Conservation (phyloP, 2,329 filamentous ascomycete genomes). For the Penicillium sp. region DNA sequence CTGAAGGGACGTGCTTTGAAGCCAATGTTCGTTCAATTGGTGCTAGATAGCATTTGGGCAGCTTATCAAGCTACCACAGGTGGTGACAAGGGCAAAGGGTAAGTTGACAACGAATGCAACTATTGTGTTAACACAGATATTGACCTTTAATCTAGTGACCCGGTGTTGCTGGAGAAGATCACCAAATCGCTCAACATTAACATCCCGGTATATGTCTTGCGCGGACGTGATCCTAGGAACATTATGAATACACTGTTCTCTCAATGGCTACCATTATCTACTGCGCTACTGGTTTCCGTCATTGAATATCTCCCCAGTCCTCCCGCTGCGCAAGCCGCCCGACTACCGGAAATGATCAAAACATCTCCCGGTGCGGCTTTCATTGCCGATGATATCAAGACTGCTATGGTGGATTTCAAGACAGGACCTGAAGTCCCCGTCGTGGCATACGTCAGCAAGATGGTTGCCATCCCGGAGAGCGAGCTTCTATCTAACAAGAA, state of each 20-base stretch:
- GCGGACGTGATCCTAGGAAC: conserved; percentile 78
- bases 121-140: conserved; percentile 32
- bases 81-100: conserved; percentile 77
- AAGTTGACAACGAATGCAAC: conserved; percentile 39
- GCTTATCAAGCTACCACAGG: conserved; percentile 89
- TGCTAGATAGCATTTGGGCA: conserved; percentile 93
- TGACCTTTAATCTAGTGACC: conserved; percentile 57
- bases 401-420: conserved; percentile 82
- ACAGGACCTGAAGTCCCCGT: conserved; percentile 69
- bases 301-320: conserved; percentile 90
- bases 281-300: conserved; percentile 87
- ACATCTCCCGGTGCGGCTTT: conserved; percentile 72
- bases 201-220: conserved; percentile 77
- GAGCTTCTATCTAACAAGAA: conserved; percentile 81
- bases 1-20: conserved; percentile 88
- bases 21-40: conserved; percentile 95
- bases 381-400: conserved; percentile 66
- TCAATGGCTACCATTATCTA: conserved; percentile 88
- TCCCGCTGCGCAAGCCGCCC: conserved; percentile 70
- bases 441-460: conserved; percentile 95
- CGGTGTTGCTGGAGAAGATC: conserved; percentile 83
- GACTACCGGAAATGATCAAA: conserved; percentile 75
- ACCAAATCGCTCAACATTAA: conserved; percentile 84
- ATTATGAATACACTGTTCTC: conserved; percentile 84
- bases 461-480: conserved; percentile 92